phyloP scores from a whole-genome alignment of 2,329 filamentous ascomycete genomes.

The Fusarium coffeatum region DNA sequence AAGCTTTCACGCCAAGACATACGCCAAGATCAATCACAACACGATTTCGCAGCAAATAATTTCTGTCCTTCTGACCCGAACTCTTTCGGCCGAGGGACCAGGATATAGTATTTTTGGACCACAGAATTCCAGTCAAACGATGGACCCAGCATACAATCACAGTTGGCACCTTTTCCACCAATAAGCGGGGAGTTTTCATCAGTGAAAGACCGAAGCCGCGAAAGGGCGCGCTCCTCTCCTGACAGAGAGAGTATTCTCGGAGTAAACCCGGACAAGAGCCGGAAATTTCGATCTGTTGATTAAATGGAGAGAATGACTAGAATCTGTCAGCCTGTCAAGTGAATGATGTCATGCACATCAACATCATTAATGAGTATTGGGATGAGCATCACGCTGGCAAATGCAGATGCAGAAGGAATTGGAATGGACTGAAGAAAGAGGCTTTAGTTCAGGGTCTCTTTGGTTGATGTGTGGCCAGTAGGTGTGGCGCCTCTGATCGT shows the following conservation, averaged over 20 bases:
- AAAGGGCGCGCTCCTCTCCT: constrained; percentile 9
- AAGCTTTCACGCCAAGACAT: constrained; percentile 42
- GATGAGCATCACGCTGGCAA: background rate
- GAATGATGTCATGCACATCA: constrained; percentile 29
- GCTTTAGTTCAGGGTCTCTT: background rate
- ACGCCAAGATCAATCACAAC: constrained; percentile 36
- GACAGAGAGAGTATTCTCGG: constrained; percentile 2
- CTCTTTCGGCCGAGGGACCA: constrained; percentile 31
- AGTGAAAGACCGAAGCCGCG: constrained; percentile 27
- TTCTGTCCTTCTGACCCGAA: constrained; percentile 20
- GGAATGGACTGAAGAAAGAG: background rate
- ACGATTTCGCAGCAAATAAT: constrained; percentile 17
- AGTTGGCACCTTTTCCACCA: constrained; percentile 34
- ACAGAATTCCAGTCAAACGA: constrained; percentile 3
- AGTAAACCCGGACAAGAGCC: constrained; percentile 35
- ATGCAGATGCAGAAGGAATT: background rate
- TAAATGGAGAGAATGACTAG: background rate
- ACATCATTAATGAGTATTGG: background rate
- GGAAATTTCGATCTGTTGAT: constrained; percentile 24
- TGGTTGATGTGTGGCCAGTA: background rate
- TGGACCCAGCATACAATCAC: background rate
- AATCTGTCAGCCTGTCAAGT: background rate
- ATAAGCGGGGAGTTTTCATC: background rate
- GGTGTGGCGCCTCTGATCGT: constrained; percentile 18
- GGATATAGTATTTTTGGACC: constrained; percentile 3